Evolutionary conservation across 208 protist species (phyloP).

Genomic region (Vickermania spadyakhi): DNA sequence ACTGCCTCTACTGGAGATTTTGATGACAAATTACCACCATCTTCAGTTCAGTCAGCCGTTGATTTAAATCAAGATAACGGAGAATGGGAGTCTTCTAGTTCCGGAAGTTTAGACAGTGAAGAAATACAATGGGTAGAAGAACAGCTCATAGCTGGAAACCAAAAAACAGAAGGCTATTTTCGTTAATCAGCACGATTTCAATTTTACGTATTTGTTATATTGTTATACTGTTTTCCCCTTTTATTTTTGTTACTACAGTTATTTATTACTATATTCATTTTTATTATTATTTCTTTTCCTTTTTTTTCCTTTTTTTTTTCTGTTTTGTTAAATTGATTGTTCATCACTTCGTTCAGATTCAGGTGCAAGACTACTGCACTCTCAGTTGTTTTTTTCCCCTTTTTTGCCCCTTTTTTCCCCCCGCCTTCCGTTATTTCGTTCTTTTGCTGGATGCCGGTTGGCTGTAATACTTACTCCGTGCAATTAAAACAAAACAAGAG

Average conservation of each 20-base stretch:
- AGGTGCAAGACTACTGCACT: too few relatives aligned
- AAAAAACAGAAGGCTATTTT: slow-evolving; percentile 1
- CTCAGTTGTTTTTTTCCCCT: too few relatives aligned
- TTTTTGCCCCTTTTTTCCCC: too few relatives aligned
- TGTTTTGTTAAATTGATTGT: slow-evolving; percentile 1
- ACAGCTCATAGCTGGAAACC: background rate
- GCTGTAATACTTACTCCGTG: too few relatives aligned
- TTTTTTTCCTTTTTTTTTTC: slow-evolving; percentile 5
- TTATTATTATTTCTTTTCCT: slow-evolving; percentile 1
- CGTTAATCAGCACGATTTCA: background rate
- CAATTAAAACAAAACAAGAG: too few relatives aligned
- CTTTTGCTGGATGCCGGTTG: too few relatives aligned
- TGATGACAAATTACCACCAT: background rate
- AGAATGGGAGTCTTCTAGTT: background rate
- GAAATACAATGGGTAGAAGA: background rate
- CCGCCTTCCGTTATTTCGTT: too few relatives aligned
- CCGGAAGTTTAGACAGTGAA: background rate
- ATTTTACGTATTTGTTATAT: background rate
- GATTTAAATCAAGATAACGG: background rate
- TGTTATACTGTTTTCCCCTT: background rate
- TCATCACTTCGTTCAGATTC: too few relatives aligned
- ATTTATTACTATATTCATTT: background rate
- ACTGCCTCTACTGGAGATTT: background rate
- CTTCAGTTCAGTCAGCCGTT: background rate
- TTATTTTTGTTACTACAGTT: background rate